Conservation (phyloP, 2,329 filamentous ascomycete species). For the Amphichorda felina region DNA sequence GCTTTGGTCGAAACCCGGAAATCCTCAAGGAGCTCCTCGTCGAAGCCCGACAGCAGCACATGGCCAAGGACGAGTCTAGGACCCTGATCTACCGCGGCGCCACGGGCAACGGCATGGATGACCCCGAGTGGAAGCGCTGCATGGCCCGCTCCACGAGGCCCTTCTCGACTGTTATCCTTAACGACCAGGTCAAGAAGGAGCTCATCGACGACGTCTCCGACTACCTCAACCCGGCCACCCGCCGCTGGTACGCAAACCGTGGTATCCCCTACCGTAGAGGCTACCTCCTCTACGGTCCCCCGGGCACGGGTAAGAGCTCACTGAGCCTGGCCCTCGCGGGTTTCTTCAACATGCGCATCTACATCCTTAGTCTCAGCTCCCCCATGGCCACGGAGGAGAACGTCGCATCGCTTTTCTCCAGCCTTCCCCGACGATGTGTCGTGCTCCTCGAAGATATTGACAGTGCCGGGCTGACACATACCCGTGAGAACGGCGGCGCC, state of each 20-base stretch:
- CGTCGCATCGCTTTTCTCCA: conserved; percentile 50
- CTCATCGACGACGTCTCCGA: conserved; percentile 50
- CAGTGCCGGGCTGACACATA: conserved; percentile 56
- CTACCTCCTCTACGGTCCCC: conserved; percentile 71
- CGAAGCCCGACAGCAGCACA: conserved; percentile 43
- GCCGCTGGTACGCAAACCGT: conserved; percentile 71
- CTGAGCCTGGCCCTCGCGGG: conserved; percentile 60
- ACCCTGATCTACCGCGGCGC: conserved; percentile 54
- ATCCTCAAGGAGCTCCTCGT: conserved; percentile 50
- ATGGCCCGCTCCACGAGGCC: conserved; percentile 48
- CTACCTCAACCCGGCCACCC: conserved; percentile 49
- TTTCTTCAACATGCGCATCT: conserved; percentile 58
- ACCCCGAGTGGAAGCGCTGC: conserved; percentile 48
- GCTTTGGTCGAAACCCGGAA: conserved; percentile 47
- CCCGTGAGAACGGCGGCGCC: conserved; percentile 30
- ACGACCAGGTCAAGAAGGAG: conserved; percentile 45
- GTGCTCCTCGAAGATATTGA: conserved; percentile 71
- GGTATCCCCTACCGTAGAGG: conserved; percentile 80
- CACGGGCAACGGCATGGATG: conserved; percentile 20
- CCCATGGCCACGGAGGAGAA: conserved; percentile 51
- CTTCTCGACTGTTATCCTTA: conserved; percentile 54
- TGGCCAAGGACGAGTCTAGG: conserved; percentile 46
- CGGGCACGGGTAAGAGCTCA: conserved; percentile 69
- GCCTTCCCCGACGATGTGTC: conserved; percentile 57
- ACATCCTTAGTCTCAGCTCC: conserved; percentile 59